phyloP scores from a whole-genome alignment of 1,284 basidiomycete genomes.

The Ceratobasidium sp. region DNA sequence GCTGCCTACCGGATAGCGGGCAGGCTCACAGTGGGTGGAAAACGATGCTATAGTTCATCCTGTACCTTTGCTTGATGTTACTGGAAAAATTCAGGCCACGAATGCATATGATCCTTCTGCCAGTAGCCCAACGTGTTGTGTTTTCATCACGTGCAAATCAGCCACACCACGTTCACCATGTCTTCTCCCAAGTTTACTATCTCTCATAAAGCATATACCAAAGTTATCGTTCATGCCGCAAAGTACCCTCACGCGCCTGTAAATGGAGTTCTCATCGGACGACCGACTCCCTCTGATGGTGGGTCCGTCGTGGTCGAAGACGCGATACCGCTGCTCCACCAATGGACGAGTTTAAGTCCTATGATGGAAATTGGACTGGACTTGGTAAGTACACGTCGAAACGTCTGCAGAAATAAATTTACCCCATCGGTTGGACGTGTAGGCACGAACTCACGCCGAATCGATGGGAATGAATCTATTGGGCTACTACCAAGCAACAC shows the following conservation, averaged over 20 bases:
- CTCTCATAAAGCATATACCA: constrained; percentile 68
- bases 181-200: constrained; percentile 60
- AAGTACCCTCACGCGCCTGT: constrained; percentile 76
- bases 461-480: constrained; percentile 63
- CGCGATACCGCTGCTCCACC: constrained; percentile 77
- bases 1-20: neutral
- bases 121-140: neutral
- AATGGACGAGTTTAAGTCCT: constrained; percentile 79
- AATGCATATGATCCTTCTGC: neutral
- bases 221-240: constrained; percentile 75
- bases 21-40: neutral
- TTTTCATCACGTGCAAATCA: constrained; percentile 34
- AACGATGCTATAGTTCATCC: neutral
- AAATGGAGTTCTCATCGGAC: constrained; percentile 73
- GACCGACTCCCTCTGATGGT: constrained; percentile 51
- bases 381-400: constrained; percentile 61
- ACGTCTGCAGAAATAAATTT: neutral
- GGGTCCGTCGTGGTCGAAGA: constrained; percentile 64
- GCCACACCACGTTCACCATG: constrained; percentile 52
- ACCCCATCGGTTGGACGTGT: neutral
- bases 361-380: constrained; percentile 84
- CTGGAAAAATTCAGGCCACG: neutral
- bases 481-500: constrained; percentile 78
- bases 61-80: neutral
- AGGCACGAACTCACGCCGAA: constrained; percentile 69